A percentile compares a stretch with the other conserved stretches of the same genome.
Conservation (phyloP, 352 stramenopile genomes). For the Phytopythium sindhum region DNA sequence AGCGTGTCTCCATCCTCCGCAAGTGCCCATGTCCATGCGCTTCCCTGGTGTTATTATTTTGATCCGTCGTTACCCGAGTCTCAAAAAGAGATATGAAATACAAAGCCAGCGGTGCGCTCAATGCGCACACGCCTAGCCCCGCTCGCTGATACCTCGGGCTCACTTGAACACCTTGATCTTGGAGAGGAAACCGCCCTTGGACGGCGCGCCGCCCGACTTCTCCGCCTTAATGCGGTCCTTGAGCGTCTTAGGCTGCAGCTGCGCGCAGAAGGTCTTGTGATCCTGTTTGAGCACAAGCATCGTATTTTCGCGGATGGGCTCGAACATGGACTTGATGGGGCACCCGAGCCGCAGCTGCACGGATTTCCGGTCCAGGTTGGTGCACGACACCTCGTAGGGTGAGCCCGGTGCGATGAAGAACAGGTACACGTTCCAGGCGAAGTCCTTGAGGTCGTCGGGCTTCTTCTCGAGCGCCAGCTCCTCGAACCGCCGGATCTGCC, state of each 20-base stretch:
- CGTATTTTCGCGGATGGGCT: constrained; percentile 84
- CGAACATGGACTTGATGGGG: constrained; percentile 78
- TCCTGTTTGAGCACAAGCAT: constrained; percentile 84
- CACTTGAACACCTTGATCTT: constrained; percentile 68
- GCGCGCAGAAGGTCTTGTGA: constrained; percentile 72
- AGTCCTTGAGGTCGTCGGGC: constrained; percentile 73
- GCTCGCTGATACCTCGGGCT: background rate
- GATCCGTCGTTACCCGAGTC: background rate
- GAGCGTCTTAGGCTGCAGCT: constrained; percentile 68
- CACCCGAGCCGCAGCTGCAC: constrained; percentile 79
- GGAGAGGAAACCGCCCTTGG: constrained; percentile 63
- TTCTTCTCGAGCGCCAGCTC: constrained; percentile 69
- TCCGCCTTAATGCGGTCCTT: constrained; percentile 74
- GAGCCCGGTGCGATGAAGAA: constrained; percentile 77
- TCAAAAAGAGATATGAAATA: background rate
- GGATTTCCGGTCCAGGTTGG: constrained; percentile 76
- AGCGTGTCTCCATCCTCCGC: background rate
- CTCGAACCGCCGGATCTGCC: constrained; percentile 77
- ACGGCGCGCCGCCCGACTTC: constrained; percentile 29
- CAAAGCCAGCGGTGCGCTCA: background rate
- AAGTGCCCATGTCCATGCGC: background rate
- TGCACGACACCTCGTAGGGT: constrained; percentile 80
- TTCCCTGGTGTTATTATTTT: background rate
- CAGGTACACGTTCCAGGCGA: constrained; percentile 78
- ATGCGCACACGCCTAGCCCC: background rate